A percentile compares a stretch with the other conserved stretches of the same genome.
phyloP scores from a whole-genome alignment of 75 land plant species.

The Selaginella moellendorffii region DNA sequence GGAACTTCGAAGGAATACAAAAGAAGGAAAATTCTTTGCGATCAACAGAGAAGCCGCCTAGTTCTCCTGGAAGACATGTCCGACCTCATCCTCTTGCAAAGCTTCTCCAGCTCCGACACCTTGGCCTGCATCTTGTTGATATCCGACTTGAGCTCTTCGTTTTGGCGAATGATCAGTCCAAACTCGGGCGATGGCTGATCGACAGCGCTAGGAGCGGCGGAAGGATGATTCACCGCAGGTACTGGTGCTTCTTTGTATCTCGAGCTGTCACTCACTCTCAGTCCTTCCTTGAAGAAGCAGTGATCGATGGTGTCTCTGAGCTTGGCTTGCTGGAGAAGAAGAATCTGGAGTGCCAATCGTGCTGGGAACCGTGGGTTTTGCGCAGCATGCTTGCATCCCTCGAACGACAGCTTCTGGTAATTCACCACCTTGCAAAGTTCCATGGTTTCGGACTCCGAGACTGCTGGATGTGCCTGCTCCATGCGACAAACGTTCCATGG shows the following conservation, averaged over 20 bases:
- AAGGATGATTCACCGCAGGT: not conserved
- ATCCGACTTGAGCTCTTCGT: constrained; percentile 36
- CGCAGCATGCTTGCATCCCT: constrained; percentile 44
- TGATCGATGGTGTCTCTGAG: constrained; percentile 26
- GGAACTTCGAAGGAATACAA: no score
- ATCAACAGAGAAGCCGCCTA: not conserved
- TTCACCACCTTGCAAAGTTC: constrained; percentile 42
- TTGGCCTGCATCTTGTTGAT: constrained; percentile 58
- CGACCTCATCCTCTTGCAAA: constrained; percentile 43
- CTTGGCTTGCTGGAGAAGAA: constrained; percentile 43
- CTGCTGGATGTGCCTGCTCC: constrained; percentile 47
- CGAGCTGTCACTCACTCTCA: not conserved
- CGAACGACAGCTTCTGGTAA: constrained; percentile 56
- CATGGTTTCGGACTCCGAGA: constrained; percentile 49
- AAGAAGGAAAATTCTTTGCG: no score
- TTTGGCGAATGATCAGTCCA: constrained; percentile 18
- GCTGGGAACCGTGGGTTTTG: constrained; percentile 55
- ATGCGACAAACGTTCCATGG: not conserved
- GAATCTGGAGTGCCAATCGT: constrained; percentile 40
- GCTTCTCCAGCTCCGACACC: constrained; percentile 58
- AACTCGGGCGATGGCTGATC: constrained; percentile 7
- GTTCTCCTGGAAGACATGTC: constrained; percentile 29
- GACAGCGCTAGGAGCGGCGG: not conserved
- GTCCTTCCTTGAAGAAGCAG: not conserved
- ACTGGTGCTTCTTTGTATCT: not conserved